Base-by-base conservation (phyloP, 257 asterid genomes). In the Fraxinus pennsylvanica region DNA sequence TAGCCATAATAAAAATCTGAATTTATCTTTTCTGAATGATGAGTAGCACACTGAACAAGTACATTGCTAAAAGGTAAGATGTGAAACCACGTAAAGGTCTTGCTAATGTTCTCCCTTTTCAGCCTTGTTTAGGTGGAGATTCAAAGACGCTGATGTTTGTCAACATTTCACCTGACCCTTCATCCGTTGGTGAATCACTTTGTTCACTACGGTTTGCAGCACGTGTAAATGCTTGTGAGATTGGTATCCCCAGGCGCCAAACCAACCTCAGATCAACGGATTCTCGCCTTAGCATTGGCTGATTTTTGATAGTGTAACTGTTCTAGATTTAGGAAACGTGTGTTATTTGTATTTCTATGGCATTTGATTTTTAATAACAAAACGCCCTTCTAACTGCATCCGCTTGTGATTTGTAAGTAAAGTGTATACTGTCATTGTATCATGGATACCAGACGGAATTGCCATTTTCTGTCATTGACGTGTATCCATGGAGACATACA, bases 81-180 rank as follows among this genome's bases (percentile, higher is more conserved):
- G 25, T 57, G 66, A 57, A n/a, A 57, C n/a, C 12, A n/a, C 66
- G n/a, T 7, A 1, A 19, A 19, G 27, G 29, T 57, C 29, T 17
- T 57, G 65, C 65, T 54, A 19, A 14, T 54, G 10, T 54, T 54
- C 6, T 54, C 71, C 43, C 45, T 12, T 41, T 74, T 9, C 95
- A 96, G 98, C 99, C 99, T 36, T 96, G 99, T 86, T 86, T 96
- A 81, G 98, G 98, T 14, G 99, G 98, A 70, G 98, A 96, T 72
- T 94, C 99, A 1, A 96, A 96, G 89, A 94, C 96, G 0, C 59
- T 96, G 85, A 96, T 96, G 97, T 92, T 96, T 71, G 99, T 94
- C 47, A 96, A 96, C 71, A 80, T 96, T 45, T 88, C 99, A 1
- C 99, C 98, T 0, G 99, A 94, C 30, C 91, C 96, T 6, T 74